Evolutionary conservation across 305 asterid species (phyloP), one percentile per base, ranked within the genome.

Genomic region (Fraxinus angustifolia): DNA sequence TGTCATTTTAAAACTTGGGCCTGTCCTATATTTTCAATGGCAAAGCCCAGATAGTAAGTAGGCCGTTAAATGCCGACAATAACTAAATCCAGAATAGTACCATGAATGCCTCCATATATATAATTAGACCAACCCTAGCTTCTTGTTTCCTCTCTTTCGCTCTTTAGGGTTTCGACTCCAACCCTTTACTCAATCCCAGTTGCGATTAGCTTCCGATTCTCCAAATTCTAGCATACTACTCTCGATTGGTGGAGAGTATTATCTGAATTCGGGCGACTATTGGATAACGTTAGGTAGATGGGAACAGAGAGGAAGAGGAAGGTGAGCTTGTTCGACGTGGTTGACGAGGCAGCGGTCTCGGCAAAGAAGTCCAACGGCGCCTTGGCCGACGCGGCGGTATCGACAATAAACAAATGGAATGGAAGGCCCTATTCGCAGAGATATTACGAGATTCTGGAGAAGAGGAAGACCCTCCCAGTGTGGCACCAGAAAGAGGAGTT

Each of bases 401-500:
- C 94, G 26, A 80, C 85, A 34, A 65, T 91, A n/a, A 96, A 96
- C 62, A 85, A 53, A 82, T 96, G 98, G 98, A 96, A 91, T 50
- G 84, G 84, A 0, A 87, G 90, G 89, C 91, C 97, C 0, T 94
- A 87, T 48, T 92, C 98, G 11, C 94, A 87, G 85, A 89, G 97
- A 33, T 96, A 92, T 81, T 91, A 80, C 75, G 98, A 96, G 21
- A 96, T 94, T 78, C 84, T 96, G 83, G 98, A 93, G 85, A 96
- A 96, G 89, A 87, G 99, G 88, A 89, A 85, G 90, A 83, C 96
- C 23, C 95, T 96, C 5, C 99, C 98, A 2, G 97, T 96, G 60
- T 96, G 99, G 99, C 98, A 93, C 67, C 99, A 96, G 88, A 96
- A 92, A 77, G 92, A 94, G 73, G 98, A 93, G 88, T 96, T 96